Percentiles rank a stretch among this genome's conserved stretches.
Evolutionary conservation across 345 rosid genomes (phyloP).

Genomic region (Triadica sebifera): DNA sequence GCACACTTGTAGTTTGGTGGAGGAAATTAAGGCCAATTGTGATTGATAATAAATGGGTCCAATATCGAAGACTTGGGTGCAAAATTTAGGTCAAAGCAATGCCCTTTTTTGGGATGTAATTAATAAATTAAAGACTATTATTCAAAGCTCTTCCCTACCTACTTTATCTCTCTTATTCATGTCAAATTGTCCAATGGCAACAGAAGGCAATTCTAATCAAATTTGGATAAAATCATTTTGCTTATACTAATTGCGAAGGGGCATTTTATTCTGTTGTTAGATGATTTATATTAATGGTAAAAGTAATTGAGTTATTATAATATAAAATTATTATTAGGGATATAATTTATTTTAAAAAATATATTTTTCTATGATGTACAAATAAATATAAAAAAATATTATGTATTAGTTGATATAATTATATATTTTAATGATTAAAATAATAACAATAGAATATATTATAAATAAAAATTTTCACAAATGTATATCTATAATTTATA

Average conservation of each 20-base stretch:
- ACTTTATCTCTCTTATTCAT: background rate
- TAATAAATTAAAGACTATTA: background rate
- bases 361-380: no score
- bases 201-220: background rate
- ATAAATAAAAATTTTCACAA: no score
- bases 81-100: slow-evolving; percentile 26
- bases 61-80: slow-evolving; percentile 8
- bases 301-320: no score
- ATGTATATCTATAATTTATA: no score
- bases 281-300: no score
- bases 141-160: slow-evolving; percentile 17
- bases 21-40: slow-evolving; percentile 21
- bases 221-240: background rate
- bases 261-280: no score
- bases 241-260: background rate
- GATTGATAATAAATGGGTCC: slow-evolving; percentile 14
- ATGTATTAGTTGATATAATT: no score
- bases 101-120: slow-evolving; percentile 22
- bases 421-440: no score
- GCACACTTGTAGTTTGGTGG: slow-evolving; percentile 18
- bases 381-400: no score
- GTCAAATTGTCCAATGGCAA: background rate
- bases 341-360: no score
- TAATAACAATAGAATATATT: no score
- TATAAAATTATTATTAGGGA: no score